Evolutionary conservation across 108 stramenopile species (phyloP), one percentile per base, ranked within the genome.

Genomic region (Bacterosira constricta): DNA sequence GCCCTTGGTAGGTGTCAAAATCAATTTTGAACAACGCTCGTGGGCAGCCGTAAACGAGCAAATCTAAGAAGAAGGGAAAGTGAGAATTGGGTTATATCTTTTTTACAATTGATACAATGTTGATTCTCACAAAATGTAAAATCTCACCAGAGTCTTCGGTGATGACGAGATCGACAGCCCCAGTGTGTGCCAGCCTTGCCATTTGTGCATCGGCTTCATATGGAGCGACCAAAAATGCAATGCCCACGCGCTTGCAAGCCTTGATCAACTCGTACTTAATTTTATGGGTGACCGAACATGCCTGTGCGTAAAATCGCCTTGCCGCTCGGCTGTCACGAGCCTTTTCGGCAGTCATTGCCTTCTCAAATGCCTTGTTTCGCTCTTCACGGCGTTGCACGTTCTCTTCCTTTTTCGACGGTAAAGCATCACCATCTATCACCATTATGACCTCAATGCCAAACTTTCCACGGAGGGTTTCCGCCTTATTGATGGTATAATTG

Each of bases 131-230:
- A n/a, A n/a, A n/a, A n/a, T n/a, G n/a, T n/a, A n/a, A n/a, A n/a
- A n/a, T n/a, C 89, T n/a, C n/a, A n/a, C n/a, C 77, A 2, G 84
- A 83, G 63, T 95, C 94, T 79, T 95, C 94, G 38, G 86, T 88
- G 50, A 95, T 79, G n/a, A 94, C 87, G 9, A 84, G 73, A 49
- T 91, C 91, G 55, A 85, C 88, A 30, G 73, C 12, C 13, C 85
- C 87, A n/a, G 66, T 57, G 26, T 66, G 88, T 20, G 84, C 49
- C 59, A 95, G 66, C 47, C 76, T 86, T 9, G 94, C 92, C 75
- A 95, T 86, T 79, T 95, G 94, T 9, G 94, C 92, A 71, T 95
- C 94, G 10, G 94, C 92, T 67, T 95, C 94, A 67, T 93, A 95
- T 12, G 94, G 94, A 21, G 91, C 91, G 10, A 93, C 92, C 25